Base-by-base conservation (phyloP, 495 filamentous ascomycete species). In the Aspergillus olivimuriae region DNA sequence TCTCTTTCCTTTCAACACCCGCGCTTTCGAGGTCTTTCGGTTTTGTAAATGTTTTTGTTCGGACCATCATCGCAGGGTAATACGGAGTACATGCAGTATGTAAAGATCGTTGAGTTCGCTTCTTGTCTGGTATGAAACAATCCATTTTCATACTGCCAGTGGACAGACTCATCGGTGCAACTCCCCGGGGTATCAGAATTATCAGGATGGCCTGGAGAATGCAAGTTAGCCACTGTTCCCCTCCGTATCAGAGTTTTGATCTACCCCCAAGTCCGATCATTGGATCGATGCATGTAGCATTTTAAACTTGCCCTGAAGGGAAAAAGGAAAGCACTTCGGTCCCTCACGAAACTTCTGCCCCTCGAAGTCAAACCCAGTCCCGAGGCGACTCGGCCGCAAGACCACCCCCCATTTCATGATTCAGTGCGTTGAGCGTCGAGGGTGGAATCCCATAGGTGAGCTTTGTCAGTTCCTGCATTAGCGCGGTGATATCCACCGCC, bases 381-480 rank as follows among this genome's bases (percentile, higher is more conserved):
- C 15, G 33, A 17, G 30, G 38, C 10, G 8, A 30, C 23, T 18
- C 21, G 14, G 21, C 14, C 26, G 9, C n/a, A 41, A n/a, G n/a
- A 30, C 23, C 24, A 28, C 24, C 6, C 11, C 24, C 24, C 24
- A 5, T 11, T 28, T 28, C 46, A 44, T 49, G 40, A 52, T 49
- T 50, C 38, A 43, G 22, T 37, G 39, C 19, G 40, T 44, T 46
- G 22, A 36, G 46, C 39, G 32, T 43, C 43, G 38, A 41, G 14
- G 16, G 36, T 24, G 21, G 34, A 31, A 9, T 43, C 23, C 36
- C 39, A 43, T 44, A 35, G 26, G 17, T 24, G 44, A 46, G 39
- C 45, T 55, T 54, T 47, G 43, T 46, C 53, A 67, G 65, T 69
- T 67, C 65, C 65, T 69, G 65, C 65, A 67, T 69, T 69, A 69